phyloP scores from a whole-genome alignment of 768 basidiomycete genomes.

The Lactarius psammicola region DNA sequence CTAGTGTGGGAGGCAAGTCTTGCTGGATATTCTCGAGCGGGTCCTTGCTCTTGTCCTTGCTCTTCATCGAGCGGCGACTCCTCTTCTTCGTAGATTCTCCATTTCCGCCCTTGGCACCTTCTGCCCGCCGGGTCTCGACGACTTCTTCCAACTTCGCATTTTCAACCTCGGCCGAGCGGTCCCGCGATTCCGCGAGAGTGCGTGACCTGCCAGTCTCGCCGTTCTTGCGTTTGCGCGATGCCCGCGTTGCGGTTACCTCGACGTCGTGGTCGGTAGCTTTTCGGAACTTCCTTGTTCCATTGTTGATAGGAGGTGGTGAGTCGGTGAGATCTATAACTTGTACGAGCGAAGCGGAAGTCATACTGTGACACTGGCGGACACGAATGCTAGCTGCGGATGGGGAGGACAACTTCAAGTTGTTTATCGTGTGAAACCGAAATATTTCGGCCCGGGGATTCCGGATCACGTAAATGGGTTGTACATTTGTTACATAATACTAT shows the following conservation, averaged over 20 bases:
- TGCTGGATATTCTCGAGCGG: not conserved
- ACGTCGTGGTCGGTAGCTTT: not conserved
- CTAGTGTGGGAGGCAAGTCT: not conserved
- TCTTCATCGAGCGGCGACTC: slow-evolving; percentile 22
- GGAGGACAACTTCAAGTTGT: too few relatives aligned
- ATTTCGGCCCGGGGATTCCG: slow-evolving; percentile 4
- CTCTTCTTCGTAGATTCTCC: slow-evolving; percentile 11
- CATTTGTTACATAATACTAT: not conserved
- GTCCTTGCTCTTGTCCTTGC: slow-evolving; percentile 6
- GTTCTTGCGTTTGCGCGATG: slow-evolving; percentile 17
- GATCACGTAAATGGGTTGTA: not conserved
- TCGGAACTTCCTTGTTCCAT: not conserved
- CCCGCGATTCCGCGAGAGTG: not conserved
- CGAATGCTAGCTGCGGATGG: too few relatives aligned
- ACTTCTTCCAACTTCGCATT: not conserved
- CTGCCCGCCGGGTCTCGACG: not conserved
- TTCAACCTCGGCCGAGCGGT: slow-evolving; percentile 1
- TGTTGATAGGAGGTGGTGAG: slow-evolving; percentile 2
- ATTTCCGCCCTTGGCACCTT: not conserved
- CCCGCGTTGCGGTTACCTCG: not conserved
- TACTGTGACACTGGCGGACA: not conserved
- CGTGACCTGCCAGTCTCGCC: slow-evolving; percentile 6
- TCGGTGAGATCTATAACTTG: slow-evolving; percentile 29
- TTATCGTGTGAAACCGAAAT: not conserved
- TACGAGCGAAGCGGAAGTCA: slow-evolving; percentile 17